Conservation (phyloP, 148 eudicot genomes). For the Drosera capensis region DNA sequence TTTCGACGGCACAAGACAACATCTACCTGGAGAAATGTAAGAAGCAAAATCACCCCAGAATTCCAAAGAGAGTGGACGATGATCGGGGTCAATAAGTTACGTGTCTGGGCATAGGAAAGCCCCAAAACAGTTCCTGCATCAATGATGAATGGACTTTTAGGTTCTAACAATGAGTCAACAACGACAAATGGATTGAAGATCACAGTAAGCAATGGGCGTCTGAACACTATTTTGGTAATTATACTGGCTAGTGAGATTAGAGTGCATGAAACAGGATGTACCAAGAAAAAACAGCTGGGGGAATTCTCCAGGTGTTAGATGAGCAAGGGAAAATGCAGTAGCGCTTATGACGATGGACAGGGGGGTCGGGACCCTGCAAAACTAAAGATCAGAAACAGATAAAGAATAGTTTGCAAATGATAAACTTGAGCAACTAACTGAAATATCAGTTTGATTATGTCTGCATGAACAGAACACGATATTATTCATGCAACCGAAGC, state of each 20-base stretch:
- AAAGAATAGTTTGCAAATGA: neutral
- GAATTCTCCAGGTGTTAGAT: constrained; percentile 86
- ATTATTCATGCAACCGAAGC: too few relatives aligned
- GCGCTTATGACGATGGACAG: constrained; percentile 66
- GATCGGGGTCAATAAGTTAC: constrained; percentile 83
- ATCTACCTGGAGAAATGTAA: constrained; percentile 95
- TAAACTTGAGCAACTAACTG: neutral
- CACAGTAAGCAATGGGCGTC: neutral
- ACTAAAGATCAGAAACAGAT: neutral
- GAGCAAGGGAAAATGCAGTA: constrained; percentile 88
- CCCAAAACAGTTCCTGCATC: constrained; percentile 66
- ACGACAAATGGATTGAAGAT: neutral
- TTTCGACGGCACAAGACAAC: too few relatives aligned
- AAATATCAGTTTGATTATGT: neutral
- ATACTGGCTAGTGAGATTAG: neutral
- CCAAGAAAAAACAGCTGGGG: constrained; percentile 93
- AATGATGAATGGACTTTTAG: neutral
- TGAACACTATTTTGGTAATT: neutral
- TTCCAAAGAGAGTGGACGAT: constrained; percentile 87
- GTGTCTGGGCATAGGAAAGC: constrained; percentile 91
- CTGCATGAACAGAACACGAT: too few relatives aligned
- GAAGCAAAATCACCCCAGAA: constrained; percentile 87
- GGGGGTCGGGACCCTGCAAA: constrained; percentile 86
- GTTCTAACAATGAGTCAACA: neutral
- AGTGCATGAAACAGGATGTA: constrained; percentile 10